phyloP scores from a whole-genome alignment of 768 basidiomycete genomes.

The Chalciporus piperatus region DNA sequence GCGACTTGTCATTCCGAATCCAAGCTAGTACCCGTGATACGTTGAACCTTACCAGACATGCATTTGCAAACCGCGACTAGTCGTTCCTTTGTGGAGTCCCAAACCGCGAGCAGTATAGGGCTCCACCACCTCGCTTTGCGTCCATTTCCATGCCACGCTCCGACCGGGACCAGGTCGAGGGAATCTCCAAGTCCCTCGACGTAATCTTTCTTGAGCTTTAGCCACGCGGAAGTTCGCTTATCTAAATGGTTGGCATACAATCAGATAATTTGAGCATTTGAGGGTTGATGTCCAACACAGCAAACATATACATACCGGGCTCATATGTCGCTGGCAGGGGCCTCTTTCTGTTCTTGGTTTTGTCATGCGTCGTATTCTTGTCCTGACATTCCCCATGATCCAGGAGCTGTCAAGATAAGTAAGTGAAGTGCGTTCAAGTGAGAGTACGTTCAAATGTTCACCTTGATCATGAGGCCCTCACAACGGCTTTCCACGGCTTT shows the following conservation, averaged over 20 bases:
- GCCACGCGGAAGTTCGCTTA: conserved; percentile 82
- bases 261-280: neutral
- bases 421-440: neutral
- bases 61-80: conserved; percentile 85
- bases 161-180: conserved; percentile 68
- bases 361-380: conserved; percentile 30
- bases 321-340: conserved; percentile 85
- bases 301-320: conserved; percentile 41
- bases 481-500: conserved; percentile 71
- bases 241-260: conserved; percentile 40
- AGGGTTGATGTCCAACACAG: neutral
- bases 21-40: neutral
- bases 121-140: conserved; percentile 92
- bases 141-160: conserved; percentile 89
- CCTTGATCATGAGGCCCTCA: conserved; percentile 96
- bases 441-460: conserved; percentile 23
- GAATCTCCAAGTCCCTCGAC: conserved; percentile 76
- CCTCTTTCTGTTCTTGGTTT: conserved; percentile 51
- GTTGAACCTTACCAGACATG: conserved; percentile 63
- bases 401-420: conserved; percentile 48
- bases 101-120: conserved; percentile 77
- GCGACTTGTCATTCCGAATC: conserved; percentile 2
- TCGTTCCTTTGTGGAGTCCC: conserved; percentile 59
- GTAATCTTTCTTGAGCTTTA: conserved; percentile 94
- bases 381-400: conserved; percentile 49